These are phyloP conservation scores for Lupinus albus DNA, from an alignment of 306 rosid genomes.

Conservation along the genomic window DNA sequence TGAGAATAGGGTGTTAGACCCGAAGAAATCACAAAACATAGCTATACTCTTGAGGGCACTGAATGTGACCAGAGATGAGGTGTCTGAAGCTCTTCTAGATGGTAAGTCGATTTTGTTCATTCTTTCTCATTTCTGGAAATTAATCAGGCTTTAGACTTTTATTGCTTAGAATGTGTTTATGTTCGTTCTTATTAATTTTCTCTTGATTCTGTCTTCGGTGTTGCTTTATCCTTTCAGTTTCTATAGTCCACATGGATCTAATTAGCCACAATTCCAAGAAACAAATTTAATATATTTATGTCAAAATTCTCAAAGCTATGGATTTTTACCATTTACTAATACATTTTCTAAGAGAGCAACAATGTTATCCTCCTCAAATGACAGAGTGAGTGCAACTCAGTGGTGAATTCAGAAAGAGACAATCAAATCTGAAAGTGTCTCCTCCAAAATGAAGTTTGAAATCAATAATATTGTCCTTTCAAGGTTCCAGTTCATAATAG, in stretches of 20 bases:
- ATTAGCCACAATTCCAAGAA: too few species aligned
- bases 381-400: not conserved
- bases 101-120: slow-evolving; percentile 52
- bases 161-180: not conserved
- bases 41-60: slow-evolving; percentile 95
- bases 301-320: too few species aligned
- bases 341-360: slow-evolving; percentile 6
- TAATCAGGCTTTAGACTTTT: slow-evolving; percentile 1
- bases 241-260: not conserved
- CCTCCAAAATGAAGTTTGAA: not conserved
- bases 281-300: not conserved
- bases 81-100: slow-evolving; percentile 87
- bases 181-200: slow-evolving; percentile 8
- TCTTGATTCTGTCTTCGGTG: slow-evolving; percentile 30
- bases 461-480: slow-evolving; percentile 7
- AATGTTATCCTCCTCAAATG: not conserved
- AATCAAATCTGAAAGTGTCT: too few species aligned
- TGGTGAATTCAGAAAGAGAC: too few species aligned
- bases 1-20: slow-evolving; percentile 82
- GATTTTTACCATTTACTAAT: not conserved
- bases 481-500: slow-evolving; percentile 21
- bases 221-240: slow-evolving; percentile 4
- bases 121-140: slow-evolving; percentile 17
- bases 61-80: slow-evolving; percentile 92
- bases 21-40: slow-evolving; percentile 47